Evolutionary conservation across 371 early-diverging fungal species (phyloP).

Genomic region (Mucor racemosus): DNA sequence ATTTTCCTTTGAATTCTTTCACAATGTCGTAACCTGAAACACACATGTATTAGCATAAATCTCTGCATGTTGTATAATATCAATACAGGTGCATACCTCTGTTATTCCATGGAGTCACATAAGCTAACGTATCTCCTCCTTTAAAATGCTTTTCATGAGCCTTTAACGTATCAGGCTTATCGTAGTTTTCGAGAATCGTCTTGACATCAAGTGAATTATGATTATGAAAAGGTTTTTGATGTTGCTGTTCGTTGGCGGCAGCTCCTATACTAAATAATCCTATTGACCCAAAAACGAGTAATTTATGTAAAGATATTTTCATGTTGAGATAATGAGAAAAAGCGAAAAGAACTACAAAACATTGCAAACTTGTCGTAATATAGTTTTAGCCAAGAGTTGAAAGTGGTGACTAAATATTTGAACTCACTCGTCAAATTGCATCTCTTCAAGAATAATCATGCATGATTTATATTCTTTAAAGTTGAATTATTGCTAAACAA

Average conservation of each 20-base stretch:
- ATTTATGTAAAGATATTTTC: background rate
- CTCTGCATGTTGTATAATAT: background rate
- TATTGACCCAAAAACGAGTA: background rate
- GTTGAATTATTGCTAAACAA: too few relatives aligned
- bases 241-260: background rate
- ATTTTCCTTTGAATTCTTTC: slow-evolving; percentile 68
- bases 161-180: slow-evolving; percentile 17
- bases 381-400: too few relatives aligned
- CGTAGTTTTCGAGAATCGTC: slow-evolving; percentile 18
- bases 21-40: slow-evolving; percentile 60
- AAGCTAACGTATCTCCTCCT: slow-evolving; percentile 56
- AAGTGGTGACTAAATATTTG: too few relatives aligned
- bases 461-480: too few relatives aligned
- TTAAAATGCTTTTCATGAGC: slow-evolving; percentile 46
- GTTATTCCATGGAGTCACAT: slow-evolving; percentile 76
- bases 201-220: slow-evolving; percentile 14
- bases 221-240: background rate
- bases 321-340: background rate
- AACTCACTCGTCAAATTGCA: too few relatives aligned
- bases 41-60: background rate
- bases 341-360: too few relatives aligned
- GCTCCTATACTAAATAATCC: background rate
- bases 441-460: too few relatives aligned
- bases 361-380: too few relatives aligned
- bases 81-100: slow-evolving; percentile 36